These are phyloP conservation scores for Lasiosphaeria miniovina DNA, from an alignment of 495 filamentous ascomycete species.

Conservation along the genomic window DNA sequence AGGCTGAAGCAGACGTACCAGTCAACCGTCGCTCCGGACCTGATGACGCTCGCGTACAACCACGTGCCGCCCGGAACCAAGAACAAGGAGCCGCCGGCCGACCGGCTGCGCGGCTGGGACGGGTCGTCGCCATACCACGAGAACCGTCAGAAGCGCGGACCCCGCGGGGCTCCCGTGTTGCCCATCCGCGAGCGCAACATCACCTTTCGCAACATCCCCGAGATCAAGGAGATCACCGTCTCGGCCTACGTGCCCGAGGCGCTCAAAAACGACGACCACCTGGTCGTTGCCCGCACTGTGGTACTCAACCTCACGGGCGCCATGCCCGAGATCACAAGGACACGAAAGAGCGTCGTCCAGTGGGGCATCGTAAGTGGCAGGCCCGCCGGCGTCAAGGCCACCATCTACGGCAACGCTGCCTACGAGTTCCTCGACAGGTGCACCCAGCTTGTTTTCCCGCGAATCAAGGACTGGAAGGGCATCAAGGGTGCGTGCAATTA, in stretches of 20 bases:
- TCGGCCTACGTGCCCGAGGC: slow-evolving; percentile 66
- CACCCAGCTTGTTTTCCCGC: slow-evolving; percentile 84
- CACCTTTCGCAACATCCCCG: slow-evolving; percentile 80
- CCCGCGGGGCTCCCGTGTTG: slow-evolving; percentile 63
- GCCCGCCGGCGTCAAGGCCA: slow-evolving; percentile 63
- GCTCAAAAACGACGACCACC: slow-evolving; percentile 58
- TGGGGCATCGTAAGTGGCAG: slow-evolving; percentile 58
- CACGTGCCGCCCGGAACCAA: slow-evolving; percentile 73
- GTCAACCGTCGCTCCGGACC: slow-evolving; percentile 80
- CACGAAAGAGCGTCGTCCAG: slow-evolving; percentile 60
- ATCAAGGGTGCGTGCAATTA: slow-evolving; percentile 52
- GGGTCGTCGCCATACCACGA: slow-evolving; percentile 89
- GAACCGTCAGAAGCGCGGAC: slow-evolving; percentile 78
- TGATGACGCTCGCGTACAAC: slow-evolving; percentile 82
- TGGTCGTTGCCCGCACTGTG: slow-evolving; percentile 79
- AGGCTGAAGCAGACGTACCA: slow-evolving; percentile 88
- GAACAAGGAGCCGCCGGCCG: slow-evolving; percentile 48
- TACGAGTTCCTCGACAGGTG: slow-evolving; percentile 84
- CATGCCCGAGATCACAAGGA: slow-evolving; percentile 64
- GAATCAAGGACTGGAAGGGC: slow-evolving; percentile 92
- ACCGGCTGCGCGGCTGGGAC: slow-evolving; percentile 83
- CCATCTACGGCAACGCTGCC: slow-evolving; percentile 73
- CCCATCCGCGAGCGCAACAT: slow-evolving; percentile 72
- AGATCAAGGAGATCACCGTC: slow-evolving; percentile 75
- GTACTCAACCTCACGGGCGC: slow-evolving; percentile 82